phyloP scores from a whole-genome alignment of 1,139 yeast genomes.

The Debaryomycetaceae sp. region DNA sequence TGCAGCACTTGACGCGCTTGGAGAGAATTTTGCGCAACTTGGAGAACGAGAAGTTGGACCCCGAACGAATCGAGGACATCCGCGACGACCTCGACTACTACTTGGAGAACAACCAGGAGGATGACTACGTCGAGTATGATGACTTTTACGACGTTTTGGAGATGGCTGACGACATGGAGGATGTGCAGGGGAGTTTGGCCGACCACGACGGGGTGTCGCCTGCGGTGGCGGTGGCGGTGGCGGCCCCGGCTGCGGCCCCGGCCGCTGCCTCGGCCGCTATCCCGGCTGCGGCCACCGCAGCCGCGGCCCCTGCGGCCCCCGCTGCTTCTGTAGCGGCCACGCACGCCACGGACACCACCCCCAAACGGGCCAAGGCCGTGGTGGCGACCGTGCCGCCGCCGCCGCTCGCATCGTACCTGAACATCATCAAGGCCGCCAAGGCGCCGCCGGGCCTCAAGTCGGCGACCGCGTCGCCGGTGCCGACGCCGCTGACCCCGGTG shows the following conservation, averaged over 20 bases:
- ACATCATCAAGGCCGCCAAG: slow-evolving; percentile 17
- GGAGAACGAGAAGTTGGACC: slow-evolving; percentile 80
- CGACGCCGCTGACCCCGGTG: slow-evolving; percentile 4
- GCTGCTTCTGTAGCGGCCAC: slow-evolving; percentile 13
- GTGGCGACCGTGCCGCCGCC: slow-evolving; percentile 12
- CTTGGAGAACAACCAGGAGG: slow-evolving; percentile 92
- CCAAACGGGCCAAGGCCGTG: slow-evolving; percentile 3
- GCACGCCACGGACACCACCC: slow-evolving; percentile 4
- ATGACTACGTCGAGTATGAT: slow-evolving; percentile 94
- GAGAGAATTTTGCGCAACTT: slow-evolving; percentile 74
- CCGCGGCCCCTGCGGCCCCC: slow-evolving; percentile 14
- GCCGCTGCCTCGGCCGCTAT: slow-evolving; percentile 4
- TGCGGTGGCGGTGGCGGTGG: slow-evolving; percentile 2
- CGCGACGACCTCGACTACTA: slow-evolving; percentile 91
- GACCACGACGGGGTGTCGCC: slow-evolving; percentile 19
- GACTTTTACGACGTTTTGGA: slow-evolving; percentile 87
- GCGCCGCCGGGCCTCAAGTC: slow-evolving; percentile 23
- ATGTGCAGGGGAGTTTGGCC: slow-evolving; percentile 45
- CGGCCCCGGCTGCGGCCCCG: slow-evolving; percentile 1
- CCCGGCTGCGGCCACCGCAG: not conserved
- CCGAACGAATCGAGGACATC: slow-evolving; percentile 73
- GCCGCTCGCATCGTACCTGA: slow-evolving; percentile 20
- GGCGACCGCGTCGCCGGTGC: slow-evolving; percentile 8
- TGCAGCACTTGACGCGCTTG: slow-evolving; percentile 71
- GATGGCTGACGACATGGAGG: slow-evolving; percentile 55